phyloP scores from a whole-genome alignment of 2,329 filamentous ascomycete species.

The Fusarium poae region DNA sequence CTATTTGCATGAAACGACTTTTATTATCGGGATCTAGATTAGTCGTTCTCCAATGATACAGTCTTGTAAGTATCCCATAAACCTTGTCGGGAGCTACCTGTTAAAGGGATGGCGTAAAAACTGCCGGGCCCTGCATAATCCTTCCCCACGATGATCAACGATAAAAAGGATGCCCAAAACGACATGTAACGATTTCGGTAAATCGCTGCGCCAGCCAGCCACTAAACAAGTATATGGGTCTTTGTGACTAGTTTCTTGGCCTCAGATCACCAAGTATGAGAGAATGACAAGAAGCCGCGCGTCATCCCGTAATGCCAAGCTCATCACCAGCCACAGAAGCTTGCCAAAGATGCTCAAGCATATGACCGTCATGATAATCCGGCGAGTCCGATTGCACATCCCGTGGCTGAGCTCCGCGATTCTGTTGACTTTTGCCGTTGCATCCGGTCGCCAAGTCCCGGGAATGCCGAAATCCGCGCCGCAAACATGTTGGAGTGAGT shows the following conservation, averaged over 20 bases:
- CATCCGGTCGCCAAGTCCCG: conserved; percentile 42
- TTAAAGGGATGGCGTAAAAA: neutral
- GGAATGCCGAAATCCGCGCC: conserved; percentile 29
- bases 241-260: conserved; percentile 9
- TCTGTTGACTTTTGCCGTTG: conserved; percentile 25
- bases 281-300: conserved; percentile 17
- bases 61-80: neutral
- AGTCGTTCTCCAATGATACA: neutral
- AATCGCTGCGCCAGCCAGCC: neutral
- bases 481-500: conserved; percentile 2
- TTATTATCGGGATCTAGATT: neutral
- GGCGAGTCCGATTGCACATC: conserved; percentile 12
- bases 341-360: conserved; percentile 1
- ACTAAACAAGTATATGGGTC: neutral
- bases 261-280: neutral
- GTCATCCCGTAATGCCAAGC: conserved; percentile 32
- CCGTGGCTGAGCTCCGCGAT: conserved; percentile 13
- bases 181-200: neutral
- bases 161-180: neutral
- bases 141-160: neutral
- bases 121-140: neutral
- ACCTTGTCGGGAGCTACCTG: neutral
- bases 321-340: conserved; percentile 31
- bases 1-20: neutral
- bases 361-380: conserved; percentile 11